Evolutionary conservation across 2,329 filamentous ascomycete genomes (phyloP), one percentile per base, ranked within the genome.

Genomic region (Diaporthe sp.): DNA sequence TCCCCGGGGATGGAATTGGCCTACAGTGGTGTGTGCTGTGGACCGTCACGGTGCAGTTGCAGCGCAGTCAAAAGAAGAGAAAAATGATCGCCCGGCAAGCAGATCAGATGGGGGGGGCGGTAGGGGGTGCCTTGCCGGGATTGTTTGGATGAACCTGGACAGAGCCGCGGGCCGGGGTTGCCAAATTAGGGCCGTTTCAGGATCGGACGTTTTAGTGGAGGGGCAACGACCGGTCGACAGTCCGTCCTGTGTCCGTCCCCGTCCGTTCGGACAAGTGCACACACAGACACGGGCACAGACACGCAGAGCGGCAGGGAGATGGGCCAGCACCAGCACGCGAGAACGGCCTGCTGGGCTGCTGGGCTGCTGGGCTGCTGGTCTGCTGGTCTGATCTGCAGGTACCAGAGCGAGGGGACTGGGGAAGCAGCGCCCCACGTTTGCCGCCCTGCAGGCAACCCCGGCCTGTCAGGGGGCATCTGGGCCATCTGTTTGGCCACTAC

Each of bases 101-200:
- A 55, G 47, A 61, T 53, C 30, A 35, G 70, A 65, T 72, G 70
- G 59, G 44, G 30, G 15, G 61, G 22, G 61, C 25, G 61, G 53
- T 53, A 68, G 58, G 44, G 25, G 47, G 68, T 19, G n/a, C 50
- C 59, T 32, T 65, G 65, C 10, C 7, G 32, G 63, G 55, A n/a
- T 44, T 61, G 35, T 63, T 51, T 39, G 65, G 44, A 55, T 51
- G 55, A 59, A 30, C 72, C 8, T 50, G 71, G 35, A 51, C 37
- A 37, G 35, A 59, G 56, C 63, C 44, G 37, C 47, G 63, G 63
- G 44, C 63, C 63, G 44, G 63, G 63, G 47, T 27, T 12, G 32
- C 42, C 47, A 75, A 71, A 71, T 75, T 73, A 71, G 68, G 19
- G 37, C 42, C 65, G 74, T 75, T 75, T 75, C 74, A 75, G 72